These are phyloP conservation scores for Wickerhamiella sergipiensis DNA, from an alignment of 805 yeast genomes.

Conservation along the genomic window DNA sequence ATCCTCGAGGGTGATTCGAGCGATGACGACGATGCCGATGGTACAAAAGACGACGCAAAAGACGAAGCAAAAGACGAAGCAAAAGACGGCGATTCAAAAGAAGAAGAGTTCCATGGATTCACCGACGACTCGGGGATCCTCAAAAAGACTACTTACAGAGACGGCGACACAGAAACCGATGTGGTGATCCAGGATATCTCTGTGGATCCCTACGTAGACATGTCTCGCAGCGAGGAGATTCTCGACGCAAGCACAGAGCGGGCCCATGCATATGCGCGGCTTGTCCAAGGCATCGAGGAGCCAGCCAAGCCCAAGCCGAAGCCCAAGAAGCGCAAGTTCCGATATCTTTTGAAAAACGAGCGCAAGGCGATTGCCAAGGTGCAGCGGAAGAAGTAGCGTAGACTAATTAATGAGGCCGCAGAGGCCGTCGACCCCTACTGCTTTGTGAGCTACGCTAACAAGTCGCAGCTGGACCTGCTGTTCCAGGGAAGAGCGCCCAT, in stretches of 20 bases:
- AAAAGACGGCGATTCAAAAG: slow-evolving; percentile 2
- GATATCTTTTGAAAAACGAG: slow-evolving; percentile 74
- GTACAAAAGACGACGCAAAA: slow-evolving; percentile 15
- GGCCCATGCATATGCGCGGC: slow-evolving; percentile 72
- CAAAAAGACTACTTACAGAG: slow-evolving; percentile 26
- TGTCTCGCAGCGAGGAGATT: slow-evolving; percentile 52
- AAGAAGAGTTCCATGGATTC: slow-evolving; percentile 31
- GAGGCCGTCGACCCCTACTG: no score
- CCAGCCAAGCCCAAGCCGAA: slow-evolving; percentile 13
- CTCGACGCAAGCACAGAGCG: slow-evolving; percentile 59
- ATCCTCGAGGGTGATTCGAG: slow-evolving; percentile 22
- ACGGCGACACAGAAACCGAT: slow-evolving; percentile 30
- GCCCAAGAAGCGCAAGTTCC: slow-evolving; percentile 40
- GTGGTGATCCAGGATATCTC: slow-evolving; percentile 46
- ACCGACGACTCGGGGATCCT: slow-evolving; percentile 31
- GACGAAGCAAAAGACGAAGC: slow-evolving; percentile 19
- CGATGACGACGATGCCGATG: slow-evolving; percentile 16
- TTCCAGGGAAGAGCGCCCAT: no score
- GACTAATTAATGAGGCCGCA: no score
- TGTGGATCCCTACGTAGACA: slow-evolving; percentile 53
- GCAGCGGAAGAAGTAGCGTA: not conserved
- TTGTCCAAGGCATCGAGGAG: slow-evolving; percentile 38
- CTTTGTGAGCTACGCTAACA: no score
- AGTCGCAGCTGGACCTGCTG: no score
- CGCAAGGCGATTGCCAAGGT: slow-evolving; percentile 30